Base-by-base conservation (phyloP, 202 grass and related monocot genomes). In the Carex arenaria region DNA sequence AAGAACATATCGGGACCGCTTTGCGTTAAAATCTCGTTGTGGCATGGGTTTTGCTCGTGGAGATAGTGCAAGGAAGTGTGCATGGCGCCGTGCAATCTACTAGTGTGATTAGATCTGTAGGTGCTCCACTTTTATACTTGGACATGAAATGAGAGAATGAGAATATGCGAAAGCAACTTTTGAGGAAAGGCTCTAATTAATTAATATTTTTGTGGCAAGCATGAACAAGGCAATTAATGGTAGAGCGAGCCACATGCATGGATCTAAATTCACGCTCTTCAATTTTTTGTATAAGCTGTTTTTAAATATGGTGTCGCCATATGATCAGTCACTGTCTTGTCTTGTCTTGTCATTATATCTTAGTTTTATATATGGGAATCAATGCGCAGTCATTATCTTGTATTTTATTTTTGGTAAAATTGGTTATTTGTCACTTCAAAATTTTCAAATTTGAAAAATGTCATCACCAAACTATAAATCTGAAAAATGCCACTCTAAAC, bases 21-120 rank as follows among this genome's bases (percentile, higher is more conserved):
- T n/a, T n/a, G n/a, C n/a, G n/a, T n/a, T n/a, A n/a, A n/a, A n/a
- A n/a, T n/a, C 72, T 60, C 83, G 90, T 93, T 89, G 64, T 32
- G 85, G 87, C 90, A 89, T 84, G 88, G 63, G 85, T 17, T 22
- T 56, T 80, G 9, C 23, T 60, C 40, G 75, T 78, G 83, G 67
- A 61, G 7, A 56, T 70, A 72, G 85, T 88, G 90, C 83, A 79
- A 67, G 61, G 52, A 3, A 61, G 76, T 79, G 93, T 89, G 93
- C 83, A 78, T 54, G 79, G 63, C 74, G 14, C 42, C 13, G 66
- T 64, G 61, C 19, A 56, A 14, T 36, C 57, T 61, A 40, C 51
- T 86, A 79, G 78, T 81, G 43, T 18, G 19, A 61, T 13, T 30
- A 8, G 47, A 26, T 64, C 51, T 11, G 43, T 32, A 54, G 73